Evolutionary conservation across 2,329 filamentous ascomycete genomes (phyloP).

Genomic region (Chrysosporium queenslandicum): DNA sequence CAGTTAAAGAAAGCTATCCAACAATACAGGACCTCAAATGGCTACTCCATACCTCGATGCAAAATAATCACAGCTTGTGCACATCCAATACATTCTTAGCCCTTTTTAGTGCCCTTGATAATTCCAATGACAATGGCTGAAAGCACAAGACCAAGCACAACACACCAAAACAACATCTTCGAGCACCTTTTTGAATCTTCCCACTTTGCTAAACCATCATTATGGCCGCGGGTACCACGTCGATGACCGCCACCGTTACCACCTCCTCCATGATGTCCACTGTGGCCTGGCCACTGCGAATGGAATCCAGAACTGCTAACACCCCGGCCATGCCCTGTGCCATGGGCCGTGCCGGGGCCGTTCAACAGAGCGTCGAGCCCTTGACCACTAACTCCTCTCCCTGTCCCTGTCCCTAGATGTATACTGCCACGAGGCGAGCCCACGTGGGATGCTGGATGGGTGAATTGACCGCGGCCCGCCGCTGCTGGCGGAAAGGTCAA

Average conservation of each 20-base stretch:
- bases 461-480: too few relatives aligned
- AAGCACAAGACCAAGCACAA: background rate
- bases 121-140: conserved; percentile 3
- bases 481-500: too few relatives aligned
- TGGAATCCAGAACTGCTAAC: background rate
- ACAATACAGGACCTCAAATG: too few relatives aligned
- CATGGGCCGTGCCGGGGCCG: background rate
- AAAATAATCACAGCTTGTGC: background rate
- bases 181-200: background rate
- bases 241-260: background rate
- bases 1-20: background rate
- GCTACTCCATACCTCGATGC: too few relatives aligned
- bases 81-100: background rate
- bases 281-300: background rate
- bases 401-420: background rate
- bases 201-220: background rate
- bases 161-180: background rate
- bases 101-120: conserved; percentile 1
- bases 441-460: background rate
- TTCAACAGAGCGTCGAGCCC: background rate
- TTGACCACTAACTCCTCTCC: background rate
- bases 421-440: background rate
- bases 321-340: background rate
- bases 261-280: background rate
- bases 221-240: background rate